These are phyloP conservation scores for Dinochytrium kinnereticum DNA, from an alignment of 371 early-diverging fungal species.

Conservation along the genomic window DNA sequence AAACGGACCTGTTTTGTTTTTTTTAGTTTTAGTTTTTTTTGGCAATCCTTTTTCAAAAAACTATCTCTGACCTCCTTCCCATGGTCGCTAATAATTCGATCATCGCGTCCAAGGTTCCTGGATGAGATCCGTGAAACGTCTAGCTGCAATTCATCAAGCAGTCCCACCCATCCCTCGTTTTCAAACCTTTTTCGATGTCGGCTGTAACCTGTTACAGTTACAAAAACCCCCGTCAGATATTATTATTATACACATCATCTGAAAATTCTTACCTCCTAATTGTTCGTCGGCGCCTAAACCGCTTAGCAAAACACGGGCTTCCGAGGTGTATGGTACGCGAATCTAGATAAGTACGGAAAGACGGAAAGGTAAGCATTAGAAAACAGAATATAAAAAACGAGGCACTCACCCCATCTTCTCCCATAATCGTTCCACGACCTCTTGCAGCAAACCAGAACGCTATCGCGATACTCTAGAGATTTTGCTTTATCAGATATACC, in stretches of 20 bases:
- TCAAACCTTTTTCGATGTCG: slow-evolving; percentile 81
- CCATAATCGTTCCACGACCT: slow-evolving; percentile 57
- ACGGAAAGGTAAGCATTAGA: no score
- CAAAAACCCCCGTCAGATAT: no score
- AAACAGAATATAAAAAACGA: background rate
- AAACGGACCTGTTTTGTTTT: slow-evolving; percentile 83
- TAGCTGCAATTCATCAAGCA: slow-evolving; percentile 77
- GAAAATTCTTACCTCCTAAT: slow-evolving; percentile 28
- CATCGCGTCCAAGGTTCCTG: slow-evolving; percentile 93
- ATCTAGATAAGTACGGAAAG: no score
- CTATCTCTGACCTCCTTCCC: slow-evolving; percentile 57
- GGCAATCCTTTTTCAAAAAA: no score
- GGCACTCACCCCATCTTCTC: background rate
- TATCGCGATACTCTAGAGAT: slow-evolving; percentile 89
- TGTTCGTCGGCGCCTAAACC: slow-evolving; percentile 97
- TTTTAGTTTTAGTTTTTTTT: no score
- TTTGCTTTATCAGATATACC: no score
- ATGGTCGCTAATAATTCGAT: slow-evolving; percentile 89
- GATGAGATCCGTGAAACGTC: slow-evolving; percentile 85
- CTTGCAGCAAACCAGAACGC: slow-evolving; percentile 96
- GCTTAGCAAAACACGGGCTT: slow-evolving; percentile 79
- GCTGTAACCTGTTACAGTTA: slow-evolving; percentile 92
- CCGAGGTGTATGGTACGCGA: slow-evolving; percentile 58
- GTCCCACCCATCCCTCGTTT: slow-evolving; percentile 64
- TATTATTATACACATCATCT: background rate